phyloP scores from a whole-genome alignment of 2,329 filamentous ascomycete genomes.

The Kalaharituber pfeilii region DNA sequence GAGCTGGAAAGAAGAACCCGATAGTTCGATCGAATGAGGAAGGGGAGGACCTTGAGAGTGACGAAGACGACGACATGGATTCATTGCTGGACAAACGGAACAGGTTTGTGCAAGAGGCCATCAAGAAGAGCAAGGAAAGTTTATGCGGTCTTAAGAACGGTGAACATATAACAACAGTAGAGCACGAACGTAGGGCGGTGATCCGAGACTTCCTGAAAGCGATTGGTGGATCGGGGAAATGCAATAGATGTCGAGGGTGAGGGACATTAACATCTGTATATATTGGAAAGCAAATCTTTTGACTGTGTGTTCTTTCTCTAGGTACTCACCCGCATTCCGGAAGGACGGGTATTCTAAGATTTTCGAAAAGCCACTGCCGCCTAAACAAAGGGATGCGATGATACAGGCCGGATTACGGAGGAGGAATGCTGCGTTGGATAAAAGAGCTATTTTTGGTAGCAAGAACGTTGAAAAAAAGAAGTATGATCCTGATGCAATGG shows the following conservation, averaged over 20 bases:
- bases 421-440: slow-evolving; percentile 12
- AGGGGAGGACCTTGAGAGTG: slow-evolving; percentile 39
- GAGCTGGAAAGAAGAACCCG: slow-evolving; percentile 17
- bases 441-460: slow-evolving; percentile 2
- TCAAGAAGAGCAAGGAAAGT: slow-evolving; percentile 41
- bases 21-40: slow-evolving; percentile 11
- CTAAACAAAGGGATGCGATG: slow-evolving; percentile 65
- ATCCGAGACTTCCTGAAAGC: slow-evolving; percentile 67
- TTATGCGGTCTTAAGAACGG: slow-evolving; percentile 30
- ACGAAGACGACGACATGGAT: slow-evolving; percentile 46
- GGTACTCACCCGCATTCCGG: slow-evolving; percentile 64
- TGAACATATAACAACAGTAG: slow-evolving; percentile 68
- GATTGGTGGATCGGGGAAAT: slow-evolving; percentile 52
- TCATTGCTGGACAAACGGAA: slow-evolving; percentile 37
- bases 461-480: slow-evolving; percentile 25
- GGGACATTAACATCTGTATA: slow-evolving; percentile 13
- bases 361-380: slow-evolving; percentile 61
- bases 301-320: slow-evolving; percentile 30
- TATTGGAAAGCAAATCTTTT: no score
- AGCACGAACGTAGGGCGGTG: slow-evolving; percentile 55
- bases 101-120: slow-evolving; percentile 52
- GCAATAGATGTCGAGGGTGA: slow-evolving; percentile 44
- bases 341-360: slow-evolving; percentile 89
- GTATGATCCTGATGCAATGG: slow-evolving; percentile 50
- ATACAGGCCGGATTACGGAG: slow-evolving; percentile 36